These are phyloP conservation scores for Fusarium poae DNA, from an alignment of 2,329 filamentous ascomycete genomes.

Conservation along the genomic window DNA sequence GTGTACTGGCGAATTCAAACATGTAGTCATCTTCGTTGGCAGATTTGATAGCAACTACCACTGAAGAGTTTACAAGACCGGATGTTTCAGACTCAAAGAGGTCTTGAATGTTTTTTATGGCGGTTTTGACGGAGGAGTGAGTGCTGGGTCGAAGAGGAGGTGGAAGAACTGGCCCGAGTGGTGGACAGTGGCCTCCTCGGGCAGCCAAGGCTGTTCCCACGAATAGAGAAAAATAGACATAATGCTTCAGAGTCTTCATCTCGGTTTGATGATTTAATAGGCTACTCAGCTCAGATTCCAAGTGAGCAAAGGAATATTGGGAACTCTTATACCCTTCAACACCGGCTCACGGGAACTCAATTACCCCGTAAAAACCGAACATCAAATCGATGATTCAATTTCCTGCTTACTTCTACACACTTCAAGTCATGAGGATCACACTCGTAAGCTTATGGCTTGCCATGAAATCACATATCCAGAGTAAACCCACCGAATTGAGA, in stretches of 20 bases:
- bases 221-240: not conserved
- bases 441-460: conserved; percentile 6
- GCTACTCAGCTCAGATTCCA: rapidly evolving
- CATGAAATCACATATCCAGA: not conserved
- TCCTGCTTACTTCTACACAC: not conserved
- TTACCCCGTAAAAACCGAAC: too few species aligned
- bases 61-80: not conserved
- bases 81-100: not conserved
- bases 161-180: conserved; percentile 7
- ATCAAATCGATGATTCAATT: not conserved
- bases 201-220: conserved; percentile 4
- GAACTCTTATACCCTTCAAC: not conserved
- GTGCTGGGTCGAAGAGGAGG: not conserved
- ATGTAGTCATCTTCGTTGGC: conserved; percentile 15
- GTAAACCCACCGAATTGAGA: not conserved
- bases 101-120: not conserved
- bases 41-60: conserved; percentile 21
- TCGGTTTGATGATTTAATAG: rapidly evolving
- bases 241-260: not conserved
- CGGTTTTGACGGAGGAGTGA: conserved; percentile 4
- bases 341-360: not conserved
- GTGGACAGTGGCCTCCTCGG: conserved; percentile 27
- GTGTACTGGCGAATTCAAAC: conserved; percentile 22
- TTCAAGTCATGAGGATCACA: not conserved
- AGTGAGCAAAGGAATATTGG: not conserved